Evolutionary conservation across 2,329 filamentous ascomycete genomes (phyloP).

Genomic region (Zasmidium cellare): DNA sequence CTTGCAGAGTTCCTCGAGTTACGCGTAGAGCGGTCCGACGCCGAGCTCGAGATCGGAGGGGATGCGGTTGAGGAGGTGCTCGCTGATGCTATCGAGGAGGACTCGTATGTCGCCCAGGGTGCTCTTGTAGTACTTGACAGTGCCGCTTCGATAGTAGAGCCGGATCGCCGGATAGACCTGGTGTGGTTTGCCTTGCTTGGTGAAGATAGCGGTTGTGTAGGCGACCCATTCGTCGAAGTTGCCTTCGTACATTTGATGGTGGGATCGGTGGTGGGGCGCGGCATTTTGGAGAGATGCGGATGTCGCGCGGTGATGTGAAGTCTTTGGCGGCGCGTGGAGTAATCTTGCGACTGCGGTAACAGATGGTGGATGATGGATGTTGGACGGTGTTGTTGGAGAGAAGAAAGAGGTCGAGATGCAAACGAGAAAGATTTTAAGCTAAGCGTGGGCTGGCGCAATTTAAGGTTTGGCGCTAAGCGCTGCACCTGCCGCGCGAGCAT

Average conservation of each 20-base stretch:
- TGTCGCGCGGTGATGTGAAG: too few relatives aligned
- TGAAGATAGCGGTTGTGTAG: not conserved
- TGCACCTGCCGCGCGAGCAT: too few relatives aligned
- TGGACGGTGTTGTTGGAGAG: too few relatives aligned
- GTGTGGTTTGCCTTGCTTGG: not conserved
- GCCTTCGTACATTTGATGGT: not conserved
- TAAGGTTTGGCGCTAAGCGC: too few relatives aligned
- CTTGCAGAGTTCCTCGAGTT: not conserved
- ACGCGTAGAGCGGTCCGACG: not conserved
- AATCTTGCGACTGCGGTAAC: too few relatives aligned
- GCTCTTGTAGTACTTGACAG: not conserved
- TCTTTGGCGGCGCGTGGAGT: too few relatives aligned
- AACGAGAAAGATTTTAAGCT: too few relatives aligned
- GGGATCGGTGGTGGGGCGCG: too few relatives aligned
- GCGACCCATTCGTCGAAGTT: not conserved
- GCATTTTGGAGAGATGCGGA: too few relatives aligned
- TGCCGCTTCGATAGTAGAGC: not conserved
- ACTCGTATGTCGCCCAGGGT: not conserved
- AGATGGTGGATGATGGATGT: too few relatives aligned
- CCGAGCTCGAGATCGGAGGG: not conserved
- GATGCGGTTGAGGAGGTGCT: not conserved
- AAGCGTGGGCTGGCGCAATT: too few relatives aligned
- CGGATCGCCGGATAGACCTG: not conserved
- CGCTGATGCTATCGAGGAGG: not conserved
- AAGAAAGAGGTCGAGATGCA: too few relatives aligned